These are phyloP conservation scores for Macadamia tetraphylla DNA, from an alignment of 164 flowering plant species.

Conservation along the genomic window DNA sequence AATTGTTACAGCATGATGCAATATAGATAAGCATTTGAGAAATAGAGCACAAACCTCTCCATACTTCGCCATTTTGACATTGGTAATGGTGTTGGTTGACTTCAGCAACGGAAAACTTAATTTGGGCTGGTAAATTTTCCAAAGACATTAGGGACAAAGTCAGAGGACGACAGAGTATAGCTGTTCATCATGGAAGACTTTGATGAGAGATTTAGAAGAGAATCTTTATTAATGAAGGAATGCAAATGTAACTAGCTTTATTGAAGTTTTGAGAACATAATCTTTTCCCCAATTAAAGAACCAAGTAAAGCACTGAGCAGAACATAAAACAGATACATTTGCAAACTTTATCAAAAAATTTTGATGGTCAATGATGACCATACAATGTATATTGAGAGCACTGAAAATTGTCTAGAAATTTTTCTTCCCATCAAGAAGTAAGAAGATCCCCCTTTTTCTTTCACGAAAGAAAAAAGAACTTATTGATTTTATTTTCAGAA, in stretches of 20 bases:
- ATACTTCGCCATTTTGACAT: constrained; percentile 67
- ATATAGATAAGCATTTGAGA: neutral
- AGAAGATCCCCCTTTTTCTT: neutral
- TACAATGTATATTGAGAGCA: neutral
- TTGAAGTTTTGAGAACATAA: too few species aligned
- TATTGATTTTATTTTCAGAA: neutral
- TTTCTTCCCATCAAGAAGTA: neutral
- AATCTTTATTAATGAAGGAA: too few species aligned
- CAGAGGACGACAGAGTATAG: neutral
- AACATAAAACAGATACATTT: too few species aligned
- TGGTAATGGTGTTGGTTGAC: constrained; percentile 24
- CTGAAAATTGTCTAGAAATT: neutral
- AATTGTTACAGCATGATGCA: neutral
- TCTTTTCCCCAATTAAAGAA: too few species aligned
- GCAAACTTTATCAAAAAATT: too few species aligned
- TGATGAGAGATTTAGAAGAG: too few species aligned
- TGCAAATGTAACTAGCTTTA: too few species aligned
- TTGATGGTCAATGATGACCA: too few species aligned
- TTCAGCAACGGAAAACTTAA: constrained; percentile 53
- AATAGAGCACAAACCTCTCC: constrained; percentile 50
- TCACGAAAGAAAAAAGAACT: too few species aligned
- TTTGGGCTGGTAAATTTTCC: constrained; percentile 45
- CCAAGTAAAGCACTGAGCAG: too few species aligned
- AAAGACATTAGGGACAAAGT: constrained; percentile 11
- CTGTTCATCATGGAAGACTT: neutral